A percentile compares a stretch with the other conserved stretches of the same genome.
Evolutionary conservation across 2,329 filamentous ascomycete genomes (phyloP).

Genomic region (Dendrostoma leiphaemia): DNA sequence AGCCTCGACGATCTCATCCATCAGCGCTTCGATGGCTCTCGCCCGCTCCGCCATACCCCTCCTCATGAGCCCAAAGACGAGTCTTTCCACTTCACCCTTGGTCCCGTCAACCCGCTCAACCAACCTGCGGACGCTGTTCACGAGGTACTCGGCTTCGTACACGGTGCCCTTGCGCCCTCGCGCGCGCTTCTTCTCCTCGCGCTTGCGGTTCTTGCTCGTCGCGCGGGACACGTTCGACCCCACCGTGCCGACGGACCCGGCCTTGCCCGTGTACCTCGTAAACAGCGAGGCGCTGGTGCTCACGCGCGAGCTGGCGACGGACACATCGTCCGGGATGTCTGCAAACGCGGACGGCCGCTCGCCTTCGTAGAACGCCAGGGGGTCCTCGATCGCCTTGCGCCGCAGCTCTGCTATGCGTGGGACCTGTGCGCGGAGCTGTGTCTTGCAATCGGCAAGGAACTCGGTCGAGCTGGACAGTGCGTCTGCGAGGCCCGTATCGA

Average conservation of each 20-base stretch:
- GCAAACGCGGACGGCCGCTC: constrained; percentile 44
- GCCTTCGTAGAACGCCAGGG: constrained; percentile 84
- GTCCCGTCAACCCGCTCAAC: constrained; percentile 77
- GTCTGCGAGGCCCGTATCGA: constrained; percentile 80
- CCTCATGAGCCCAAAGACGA: constrained; percentile 75
- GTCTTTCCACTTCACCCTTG: constrained; percentile 67
- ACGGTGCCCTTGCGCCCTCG: constrained; percentile 94
- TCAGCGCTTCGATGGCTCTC: constrained; percentile 69
- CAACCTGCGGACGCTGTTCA: constrained; percentile 80
- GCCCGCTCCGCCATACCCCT: constrained; percentile 87
- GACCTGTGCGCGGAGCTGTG: constrained; percentile 79
- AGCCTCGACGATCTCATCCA: constrained; percentile 70
- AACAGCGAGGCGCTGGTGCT: constrained; percentile 86
- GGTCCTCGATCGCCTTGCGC: constrained; percentile 76
- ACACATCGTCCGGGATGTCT: constrained; percentile 81
- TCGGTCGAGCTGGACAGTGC: constrained; percentile 81
- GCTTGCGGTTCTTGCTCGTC: constrained; percentile 81
- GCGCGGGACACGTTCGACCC: constrained; percentile 73
- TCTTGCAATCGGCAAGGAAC: constrained; percentile 88
- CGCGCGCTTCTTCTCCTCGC: constrained; percentile 94
- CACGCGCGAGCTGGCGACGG: constrained; percentile 76
- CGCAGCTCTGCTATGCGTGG: constrained; percentile 83
- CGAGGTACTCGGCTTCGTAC: constrained; percentile 96
- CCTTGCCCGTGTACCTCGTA: constrained; percentile 82
- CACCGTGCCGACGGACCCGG: constrained; percentile 61